Base-by-base conservation (phyloP, 2,329 filamentous ascomycete genomes). In the Kalmusia sp. region DNA sequence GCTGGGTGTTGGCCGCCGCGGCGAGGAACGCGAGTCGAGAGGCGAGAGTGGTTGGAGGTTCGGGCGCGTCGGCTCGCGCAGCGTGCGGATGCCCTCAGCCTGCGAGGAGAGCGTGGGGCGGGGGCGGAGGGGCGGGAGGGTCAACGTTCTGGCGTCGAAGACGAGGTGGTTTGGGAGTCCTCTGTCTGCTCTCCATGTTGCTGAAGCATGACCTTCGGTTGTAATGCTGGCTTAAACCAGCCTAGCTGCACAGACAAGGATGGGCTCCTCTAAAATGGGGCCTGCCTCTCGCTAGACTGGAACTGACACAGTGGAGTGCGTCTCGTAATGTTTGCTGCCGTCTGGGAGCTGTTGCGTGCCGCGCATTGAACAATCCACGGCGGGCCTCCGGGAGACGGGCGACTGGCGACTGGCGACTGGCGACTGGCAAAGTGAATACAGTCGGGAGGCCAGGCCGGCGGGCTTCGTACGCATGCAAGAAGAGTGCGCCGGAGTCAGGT, bases 211-310 rank as follows among this genome's bases (percentile, higher is more conserved):
- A 59, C 68, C 58, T 58, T 63, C 54, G 58, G 61, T 58, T 55
- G 57, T 57, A 63, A 62, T 64, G 59, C 59, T 61, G 61, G 65
- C 66, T 65, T 59, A 64, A 67, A 64, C 59, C 56, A 68, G 64
- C 58, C 61, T 70, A 69, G 66, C 56, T 52, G 54, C 27, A 41
- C 51, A 43, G 51, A 57, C 62, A 41, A 35, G 63, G 61, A 62
- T 66, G 52, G 50, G 19, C n/a, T 30, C 14, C 28, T 47, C 49
- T 33, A 47, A 40, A 51, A 58, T 51, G 52, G 54, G 41, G 39
- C 35, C 46, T n/a, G n/a, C n/a, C 52, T 52, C 41, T 50, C 47
- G 41, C 35, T 53, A 53, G 44, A 47, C 52, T 61, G 57, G 49
- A 56, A 58, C 57, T 50, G 43, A 22, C 38, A 44, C 45, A 37